phyloP scores from a whole-genome alignment of 345 rosid genomes.

The Gynandropsis gynandra region DNA sequence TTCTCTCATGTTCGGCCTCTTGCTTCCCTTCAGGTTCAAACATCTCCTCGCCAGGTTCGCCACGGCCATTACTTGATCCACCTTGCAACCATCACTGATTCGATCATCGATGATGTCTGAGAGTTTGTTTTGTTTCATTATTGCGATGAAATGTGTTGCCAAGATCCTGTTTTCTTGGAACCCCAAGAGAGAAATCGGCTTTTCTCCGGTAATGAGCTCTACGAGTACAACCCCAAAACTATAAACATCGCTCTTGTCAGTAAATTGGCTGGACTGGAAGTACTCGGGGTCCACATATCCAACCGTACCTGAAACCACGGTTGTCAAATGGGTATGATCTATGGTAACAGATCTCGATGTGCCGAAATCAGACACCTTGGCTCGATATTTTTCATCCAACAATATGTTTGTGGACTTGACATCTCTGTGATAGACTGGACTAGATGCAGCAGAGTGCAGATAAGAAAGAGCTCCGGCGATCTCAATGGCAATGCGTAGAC shows the following conservation, averaged over 20 bases:
- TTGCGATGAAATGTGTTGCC: constrained; percentile 20
- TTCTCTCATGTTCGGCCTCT: constrained; percentile 40
- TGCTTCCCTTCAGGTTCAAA: constrained; percentile 24
- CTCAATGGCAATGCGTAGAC: constrained; percentile 36
- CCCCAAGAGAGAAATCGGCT: constrained; percentile 21
- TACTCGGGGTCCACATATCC: constrained; percentile 24
- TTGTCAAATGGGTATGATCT: constrained; percentile 24
- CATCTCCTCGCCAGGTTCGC: constrained; percentile 32
- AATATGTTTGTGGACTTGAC: constrained; percentile 40
- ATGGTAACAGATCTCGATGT: constrained; percentile 21
- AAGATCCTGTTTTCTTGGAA: constrained; percentile 22
- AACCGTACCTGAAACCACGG: constrained; percentile 17
- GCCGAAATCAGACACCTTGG: constrained; percentile 23
- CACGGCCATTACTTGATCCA: constrained; percentile 15
- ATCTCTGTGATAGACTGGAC: constrained; percentile 36
- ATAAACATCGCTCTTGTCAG: constrained; percentile 46
- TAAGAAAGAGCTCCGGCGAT: constrained; percentile 32
- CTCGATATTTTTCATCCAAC: constrained; percentile 27
- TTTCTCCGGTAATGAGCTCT: constrained; percentile 30
- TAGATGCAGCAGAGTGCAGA: constrained; percentile 32
- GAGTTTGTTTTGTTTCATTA: constrained; percentile 16
- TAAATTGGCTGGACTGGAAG: constrained; percentile 31
- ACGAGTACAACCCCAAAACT: constrained; percentile 41
- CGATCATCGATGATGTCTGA: constrained; percentile 13
- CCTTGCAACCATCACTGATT: constrained; percentile 8